A percentile compares a stretch with the other conserved stretches of the same genome.
phyloP scores from a whole-genome alignment of 2,329 filamentous ascomycete species.

The Penicillium sp. region DNA sequence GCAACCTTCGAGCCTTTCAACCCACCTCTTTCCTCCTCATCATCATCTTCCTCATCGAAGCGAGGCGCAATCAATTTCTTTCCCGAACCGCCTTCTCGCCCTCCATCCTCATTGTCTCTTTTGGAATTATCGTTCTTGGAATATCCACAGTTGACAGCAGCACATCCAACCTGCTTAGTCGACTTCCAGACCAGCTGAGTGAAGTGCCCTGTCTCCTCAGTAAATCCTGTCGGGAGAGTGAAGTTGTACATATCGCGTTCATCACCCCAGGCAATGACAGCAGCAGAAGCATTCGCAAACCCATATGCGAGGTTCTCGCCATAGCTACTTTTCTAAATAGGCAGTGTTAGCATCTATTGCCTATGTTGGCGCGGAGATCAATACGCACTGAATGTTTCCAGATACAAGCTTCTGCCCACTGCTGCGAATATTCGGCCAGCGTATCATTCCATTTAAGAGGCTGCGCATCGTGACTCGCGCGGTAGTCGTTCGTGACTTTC shows the following conservation, averaged over 20 bases:
- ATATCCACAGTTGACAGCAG: slow-evolving; percentile 43
- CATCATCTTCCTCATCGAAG: neutral
- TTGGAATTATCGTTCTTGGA: slow-evolving; percentile 24
- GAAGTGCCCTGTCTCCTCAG: slow-evolving; percentile 65
- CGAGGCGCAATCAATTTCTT: slow-evolving; percentile 31
- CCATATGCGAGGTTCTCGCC: slow-evolving; percentile 75
- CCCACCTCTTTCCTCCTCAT: neutral
- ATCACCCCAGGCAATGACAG: slow-evolving; percentile 66
- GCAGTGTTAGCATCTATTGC: slow-evolving; percentile 3
- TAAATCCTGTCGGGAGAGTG: slow-evolving; percentile 54
- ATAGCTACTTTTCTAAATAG: slow-evolving; percentile 56
- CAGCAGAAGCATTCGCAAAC: slow-evolving; percentile 58
- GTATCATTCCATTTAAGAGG: slow-evolving; percentile 65
- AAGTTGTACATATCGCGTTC: slow-evolving; percentile 63
- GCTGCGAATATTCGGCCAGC: slow-evolving; percentile 55
- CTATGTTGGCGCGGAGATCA: neutral
- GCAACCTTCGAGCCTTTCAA: neutral
- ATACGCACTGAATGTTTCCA: slow-evolving; percentile 44
- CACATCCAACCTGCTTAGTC: slow-evolving; percentile 62
- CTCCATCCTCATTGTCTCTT: neutral
- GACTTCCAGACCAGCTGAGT: slow-evolving; percentile 70
- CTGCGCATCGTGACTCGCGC: slow-evolving; percentile 60
- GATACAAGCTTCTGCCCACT: slow-evolving; percentile 50
- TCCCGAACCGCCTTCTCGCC: neutral
- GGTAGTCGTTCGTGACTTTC: slow-evolving; percentile 66